phyloP scores from a whole-genome alignment of 306 rosid species.

The Rosa multiflora region DNA sequence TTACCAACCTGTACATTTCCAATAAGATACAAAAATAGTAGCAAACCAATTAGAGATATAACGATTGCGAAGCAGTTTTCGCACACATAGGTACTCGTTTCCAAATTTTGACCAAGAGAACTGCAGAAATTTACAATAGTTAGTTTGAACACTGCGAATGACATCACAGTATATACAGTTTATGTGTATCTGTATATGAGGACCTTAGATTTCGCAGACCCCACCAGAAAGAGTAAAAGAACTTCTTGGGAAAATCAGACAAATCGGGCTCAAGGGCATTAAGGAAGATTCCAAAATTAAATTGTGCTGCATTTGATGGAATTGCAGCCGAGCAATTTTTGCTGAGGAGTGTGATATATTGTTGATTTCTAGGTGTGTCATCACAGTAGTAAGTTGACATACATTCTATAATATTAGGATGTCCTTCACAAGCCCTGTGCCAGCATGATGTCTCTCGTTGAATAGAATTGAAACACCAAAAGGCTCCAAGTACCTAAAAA shows the following conservation, averaged over 20 bases:
- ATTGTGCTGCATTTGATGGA: background rate
- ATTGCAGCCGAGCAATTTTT: background rate
- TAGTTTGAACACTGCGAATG: background rate
- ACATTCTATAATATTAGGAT: background rate
- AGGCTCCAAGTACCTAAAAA: constrained; percentile 29
- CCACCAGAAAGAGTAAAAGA: constrained; percentile 43
- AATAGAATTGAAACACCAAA: constrained; percentile 28
- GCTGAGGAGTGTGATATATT: background rate
- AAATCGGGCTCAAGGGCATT: background rate
- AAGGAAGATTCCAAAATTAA: constrained; percentile 28
- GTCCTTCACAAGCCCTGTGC: background rate
- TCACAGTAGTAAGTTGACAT: background rate
- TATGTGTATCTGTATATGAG: background rate
- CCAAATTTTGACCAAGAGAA: constrained; percentile 14
- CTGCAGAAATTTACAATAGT: background rate
- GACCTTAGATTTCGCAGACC: constrained; percentile 35
- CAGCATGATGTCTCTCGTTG: constrained; percentile 26
- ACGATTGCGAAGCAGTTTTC: constrained; percentile 16
- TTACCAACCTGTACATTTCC: constrained; percentile 29
- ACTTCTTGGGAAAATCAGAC: constrained; percentile 25
- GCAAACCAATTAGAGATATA: constrained; percentile 20
- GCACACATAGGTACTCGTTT: constrained; percentile 17
- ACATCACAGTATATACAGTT: background rate
- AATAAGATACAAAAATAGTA: constrained; percentile 21
- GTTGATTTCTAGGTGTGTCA: background rate